Evolutionary conservation across 148 eudicot genomes (phyloP).

Genomic region (Cornus kousa): DNA sequence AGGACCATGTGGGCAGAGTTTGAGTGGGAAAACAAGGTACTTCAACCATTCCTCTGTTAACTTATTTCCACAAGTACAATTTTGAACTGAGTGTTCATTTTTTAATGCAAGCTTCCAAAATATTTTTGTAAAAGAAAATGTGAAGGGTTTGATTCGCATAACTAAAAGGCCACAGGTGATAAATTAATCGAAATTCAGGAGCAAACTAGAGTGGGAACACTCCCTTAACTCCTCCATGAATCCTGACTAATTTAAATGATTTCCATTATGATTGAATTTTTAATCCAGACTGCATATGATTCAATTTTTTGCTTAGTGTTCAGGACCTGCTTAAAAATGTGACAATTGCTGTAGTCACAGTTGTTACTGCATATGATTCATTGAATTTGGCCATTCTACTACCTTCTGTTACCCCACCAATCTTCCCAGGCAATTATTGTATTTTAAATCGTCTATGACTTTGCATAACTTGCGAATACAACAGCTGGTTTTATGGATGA

Average conservation of each 20-base stretch:
- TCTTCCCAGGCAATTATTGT: background rate
- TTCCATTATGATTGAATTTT: background rate
- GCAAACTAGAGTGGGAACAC: background rate
- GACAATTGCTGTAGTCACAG: too few relatives aligned
- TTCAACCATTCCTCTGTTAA: background rate
- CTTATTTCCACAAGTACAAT: background rate
- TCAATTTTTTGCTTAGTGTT: background rate
- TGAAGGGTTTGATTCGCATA: background rate
- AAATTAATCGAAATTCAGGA: background rate
- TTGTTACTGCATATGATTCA: background rate
- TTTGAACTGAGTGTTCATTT: too few relatives aligned
- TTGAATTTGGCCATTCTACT: background rate
- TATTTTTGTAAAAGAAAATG: too few relatives aligned
- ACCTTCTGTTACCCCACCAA: background rate
- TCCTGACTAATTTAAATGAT: background rate
- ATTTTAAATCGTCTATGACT: background rate
- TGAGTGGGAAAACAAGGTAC: constrained; percentile 93
- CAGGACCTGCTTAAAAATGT: too few relatives aligned
- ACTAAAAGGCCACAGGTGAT: background rate
- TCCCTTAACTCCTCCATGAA: background rate
- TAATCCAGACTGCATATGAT: background rate
- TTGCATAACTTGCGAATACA: background rate
- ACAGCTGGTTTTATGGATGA: background rate
- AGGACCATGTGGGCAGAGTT: constrained; percentile 89
- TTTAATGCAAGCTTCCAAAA: too few relatives aligned